These are phyloP conservation scores for Coemansia sp. DNA, from an alignment of 192 early-diverging fungal species.

Conservation along the genomic window DNA sequence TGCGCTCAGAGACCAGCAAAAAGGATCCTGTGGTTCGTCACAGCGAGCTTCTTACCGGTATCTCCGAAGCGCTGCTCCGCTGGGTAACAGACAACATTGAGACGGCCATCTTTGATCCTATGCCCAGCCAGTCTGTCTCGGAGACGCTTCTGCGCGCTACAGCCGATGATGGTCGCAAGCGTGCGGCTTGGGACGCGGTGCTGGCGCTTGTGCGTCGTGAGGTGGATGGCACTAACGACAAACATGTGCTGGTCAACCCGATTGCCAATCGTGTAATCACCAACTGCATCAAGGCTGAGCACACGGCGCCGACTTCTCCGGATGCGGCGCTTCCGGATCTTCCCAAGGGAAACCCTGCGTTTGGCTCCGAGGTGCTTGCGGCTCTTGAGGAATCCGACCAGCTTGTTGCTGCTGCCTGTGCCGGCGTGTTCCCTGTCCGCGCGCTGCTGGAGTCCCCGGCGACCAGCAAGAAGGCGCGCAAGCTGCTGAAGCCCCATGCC, in stretches of 20 bases:
- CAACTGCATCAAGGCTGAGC: slow-evolving; percentile 44
- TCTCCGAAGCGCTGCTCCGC: slow-evolving; percentile 63
- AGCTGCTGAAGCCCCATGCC: slow-evolving; percentile 23
- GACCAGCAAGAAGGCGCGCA: slow-evolving; percentile 20
- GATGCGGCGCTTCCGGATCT: slow-evolving; percentile 19
- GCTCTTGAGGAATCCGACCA: slow-evolving; percentile 15
- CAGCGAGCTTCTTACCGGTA: slow-evolving; percentile 66
- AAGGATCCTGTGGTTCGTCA: slow-evolving; percentile 74
- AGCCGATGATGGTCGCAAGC: slow-evolving; percentile 47
- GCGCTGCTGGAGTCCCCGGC: slow-evolving; percentile 48
- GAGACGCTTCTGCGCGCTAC: slow-evolving; percentile 64
- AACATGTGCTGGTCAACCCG: slow-evolving; percentile 36
- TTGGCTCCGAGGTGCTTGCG: slow-evolving; percentile 29
- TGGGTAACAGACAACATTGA: slow-evolving; percentile 57
- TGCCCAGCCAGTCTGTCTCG: slow-evolving; percentile 68
- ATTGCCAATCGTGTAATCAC: slow-evolving; percentile 47
- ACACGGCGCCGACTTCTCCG: slow-evolving; percentile 14
- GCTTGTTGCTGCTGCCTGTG: slow-evolving; percentile 31
- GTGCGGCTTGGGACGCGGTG: slow-evolving; percentile 26
- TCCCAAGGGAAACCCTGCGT: slow-evolving; percentile 28
- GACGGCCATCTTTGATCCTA: slow-evolving; percentile 63
- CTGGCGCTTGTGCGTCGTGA: slow-evolving; percentile 22
- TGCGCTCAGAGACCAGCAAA: slow-evolving; percentile 78
- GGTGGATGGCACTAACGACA: slow-evolving; percentile 5
- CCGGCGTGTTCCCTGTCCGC: slow-evolving; percentile 52